phyloP scores from a whole-genome alignment of 441 rosid species.

The Sinapis alba region DNA sequence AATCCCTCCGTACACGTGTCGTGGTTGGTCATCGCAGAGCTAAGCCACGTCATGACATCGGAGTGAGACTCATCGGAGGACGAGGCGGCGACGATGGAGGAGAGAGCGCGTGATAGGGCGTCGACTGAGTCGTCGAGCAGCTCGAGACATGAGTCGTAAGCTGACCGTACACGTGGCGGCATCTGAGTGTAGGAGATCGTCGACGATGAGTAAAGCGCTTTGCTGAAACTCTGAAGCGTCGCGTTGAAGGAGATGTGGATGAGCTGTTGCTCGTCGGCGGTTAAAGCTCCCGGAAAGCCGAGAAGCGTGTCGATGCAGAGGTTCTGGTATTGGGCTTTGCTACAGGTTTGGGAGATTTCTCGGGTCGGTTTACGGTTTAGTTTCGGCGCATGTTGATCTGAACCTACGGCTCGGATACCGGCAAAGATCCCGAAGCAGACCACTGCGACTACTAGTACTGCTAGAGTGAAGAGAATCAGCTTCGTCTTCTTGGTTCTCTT shows the following conservation, averaged over 20 bases:
- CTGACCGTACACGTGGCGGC: conserved; percentile 66
- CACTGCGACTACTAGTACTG: conserved; percentile 63
- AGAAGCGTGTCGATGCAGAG: conserved; percentile 77
- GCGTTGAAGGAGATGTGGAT: conserved; percentile 92
- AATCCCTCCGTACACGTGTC: conserved; percentile 94
- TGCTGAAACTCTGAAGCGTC: conserved; percentile 74
- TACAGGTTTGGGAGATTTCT: conserved; percentile 70
- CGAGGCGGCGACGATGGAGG: conserved; percentile 42
- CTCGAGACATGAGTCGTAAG: conserved; percentile 89
- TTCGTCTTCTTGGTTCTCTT: conserved; percentile 40
- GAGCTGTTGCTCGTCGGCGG: conserved; percentile 70
- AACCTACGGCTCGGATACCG: conserved; percentile 39
- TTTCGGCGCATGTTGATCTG: conserved; percentile 29
- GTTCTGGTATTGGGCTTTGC: conserved; percentile 58
- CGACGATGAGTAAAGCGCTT: conserved; percentile 69
- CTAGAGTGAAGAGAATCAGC: conserved; percentile 51
- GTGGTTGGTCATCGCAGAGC: conserved; percentile 87
- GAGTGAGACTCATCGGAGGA: conserved; percentile 41
- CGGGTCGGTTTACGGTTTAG: conserved; percentile 57
- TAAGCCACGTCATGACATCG: conserved; percentile 91
- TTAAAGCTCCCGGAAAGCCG: conserved; percentile 62
- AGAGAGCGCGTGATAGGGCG: conserved; percentile 69
- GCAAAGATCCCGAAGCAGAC: conserved; percentile 48
- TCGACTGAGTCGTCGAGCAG: conserved; percentile 82
- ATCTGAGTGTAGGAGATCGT: conserved; percentile 53